Conservation (phyloP, 2,329 filamentous ascomycete species). For the Xylariaceae sp. region DNA sequence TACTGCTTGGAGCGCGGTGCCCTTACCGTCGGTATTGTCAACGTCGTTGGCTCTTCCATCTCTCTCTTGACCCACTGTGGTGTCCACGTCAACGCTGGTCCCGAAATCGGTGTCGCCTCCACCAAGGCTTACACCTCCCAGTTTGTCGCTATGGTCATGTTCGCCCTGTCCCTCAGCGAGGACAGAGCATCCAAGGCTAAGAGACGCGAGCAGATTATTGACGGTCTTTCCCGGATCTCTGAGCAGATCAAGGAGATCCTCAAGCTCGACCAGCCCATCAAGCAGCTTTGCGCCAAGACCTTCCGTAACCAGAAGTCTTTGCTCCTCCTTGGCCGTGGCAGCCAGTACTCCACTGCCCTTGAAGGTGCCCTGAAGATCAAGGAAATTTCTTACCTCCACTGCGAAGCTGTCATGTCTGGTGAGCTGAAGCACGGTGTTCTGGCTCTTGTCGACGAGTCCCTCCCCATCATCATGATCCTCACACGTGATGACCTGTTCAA, state of each 20-base stretch:
- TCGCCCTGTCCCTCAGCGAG: slow-evolving; percentile 91
- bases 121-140: slow-evolving; percentile 99
- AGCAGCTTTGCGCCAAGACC: slow-evolving; percentile 83
- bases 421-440: slow-evolving; percentile 99
- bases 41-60: slow-evolving; percentile 97
- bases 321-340: slow-evolving; percentile 86
- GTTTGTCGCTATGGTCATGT: slow-evolving; percentile 99
- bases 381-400: slow-evolving; percentile 99
- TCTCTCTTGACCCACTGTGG: slow-evolving; percentile 98
- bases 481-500: slow-evolving; percentile 94
- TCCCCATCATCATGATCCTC: slow-evolving; percentile 99
- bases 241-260: slow-evolving; percentile 89
- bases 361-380: slow-evolving; percentile 99
- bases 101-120: slow-evolving; percentile 96
- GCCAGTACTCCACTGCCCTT: slow-evolving; percentile 93
- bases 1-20: slow-evolving; percentile 98
- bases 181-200: slow-evolving; percentile 92
- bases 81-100: slow-evolving; percentile 98
- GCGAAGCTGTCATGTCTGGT: slow-evolving; percentile 99
- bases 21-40: slow-evolving; percentile 95
- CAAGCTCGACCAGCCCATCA: slow-evolving; percentile 87
- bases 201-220: slow-evolving; percentile 92
- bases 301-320: slow-evolving; percentile 98
- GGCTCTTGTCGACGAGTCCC: slow-evolving; percentile 93
- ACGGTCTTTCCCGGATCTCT: slow-evolving; percentile 81